phyloP scores from a whole-genome alignment of 768 basidiomycete species.

The Tulasnella sp. region DNA sequence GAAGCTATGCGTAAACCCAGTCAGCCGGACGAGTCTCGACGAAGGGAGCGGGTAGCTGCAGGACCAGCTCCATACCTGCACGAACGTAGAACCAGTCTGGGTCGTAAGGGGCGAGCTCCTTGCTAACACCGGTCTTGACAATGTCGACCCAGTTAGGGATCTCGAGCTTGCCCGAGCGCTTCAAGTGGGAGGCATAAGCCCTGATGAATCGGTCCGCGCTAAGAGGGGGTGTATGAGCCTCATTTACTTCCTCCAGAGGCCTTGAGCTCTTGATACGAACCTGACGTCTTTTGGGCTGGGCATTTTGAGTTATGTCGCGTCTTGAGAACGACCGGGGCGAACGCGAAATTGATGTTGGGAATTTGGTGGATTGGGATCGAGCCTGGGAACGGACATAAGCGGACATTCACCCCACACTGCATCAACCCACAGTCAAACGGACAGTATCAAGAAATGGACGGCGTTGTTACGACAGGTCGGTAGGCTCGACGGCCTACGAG shows the following conservation, averaged over 20 bases:
- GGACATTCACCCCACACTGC: not conserved
- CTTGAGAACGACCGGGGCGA: constrained; percentile 23
- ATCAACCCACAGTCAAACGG: not conserved
- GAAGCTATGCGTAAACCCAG: constrained; percentile 61
- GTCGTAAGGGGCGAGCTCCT: constrained; percentile 98
- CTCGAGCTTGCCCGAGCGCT: constrained; percentile 98
- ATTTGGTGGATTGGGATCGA: constrained; percentile 22
- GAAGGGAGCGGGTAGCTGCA: not conserved
- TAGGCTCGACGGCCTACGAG: no score
- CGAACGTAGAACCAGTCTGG: constrained; percentile 99
- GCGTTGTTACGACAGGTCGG: no score
- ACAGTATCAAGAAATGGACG: no score
- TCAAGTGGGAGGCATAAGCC: constrained; percentile 94
- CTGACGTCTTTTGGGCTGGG: constrained; percentile 33
- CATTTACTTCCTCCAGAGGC: constrained; percentile 1
- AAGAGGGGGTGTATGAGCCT: constrained; percentile 29
- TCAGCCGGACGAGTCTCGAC: not conserved
- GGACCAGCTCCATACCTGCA: constrained; percentile 67
- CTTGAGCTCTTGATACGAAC: constrained; percentile 5
- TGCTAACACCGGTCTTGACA: constrained; percentile 97
- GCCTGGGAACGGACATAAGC: constrained; percentile 23
- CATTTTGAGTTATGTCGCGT: constrained; percentile 23
- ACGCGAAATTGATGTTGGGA: constrained; percentile 1
- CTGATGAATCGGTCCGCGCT: constrained; percentile 94
- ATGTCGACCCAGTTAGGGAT: constrained; percentile 98